A percentile compares a stretch with the other conserved stretches of the same genome.
phyloP scores from a whole-genome alignment of 345 rosid species.

The Euphorbia pulcherrima region DNA sequence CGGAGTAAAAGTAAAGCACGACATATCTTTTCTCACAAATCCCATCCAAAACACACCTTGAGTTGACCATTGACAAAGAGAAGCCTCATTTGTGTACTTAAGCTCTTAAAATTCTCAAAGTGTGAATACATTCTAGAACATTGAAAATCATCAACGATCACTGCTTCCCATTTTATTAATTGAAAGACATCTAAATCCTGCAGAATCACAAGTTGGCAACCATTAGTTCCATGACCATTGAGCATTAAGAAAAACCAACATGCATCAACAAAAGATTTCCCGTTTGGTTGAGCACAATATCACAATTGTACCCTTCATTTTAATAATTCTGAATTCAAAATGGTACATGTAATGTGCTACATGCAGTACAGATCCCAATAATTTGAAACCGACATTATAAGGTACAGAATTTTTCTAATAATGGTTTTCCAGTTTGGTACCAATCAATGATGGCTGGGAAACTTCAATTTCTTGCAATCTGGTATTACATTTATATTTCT shows the following conservation, averaged over 20 bases:
- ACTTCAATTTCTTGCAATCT: background rate
- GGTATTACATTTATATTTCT: background rate
- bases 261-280: background rate
- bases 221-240: conserved; percentile 1
- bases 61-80: conserved; percentile 43
- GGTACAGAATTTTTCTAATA: background rate
- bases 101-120: conserved; percentile 35
- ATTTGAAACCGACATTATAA: background rate
- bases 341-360: background rate
- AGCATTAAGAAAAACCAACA: background rate
- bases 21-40: background rate
- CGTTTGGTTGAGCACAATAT: background rate
- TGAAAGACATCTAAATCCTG: conserved; percentile 42
- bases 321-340: background rate
- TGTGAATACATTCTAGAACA: conserved; percentile 19
- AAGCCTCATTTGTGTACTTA: conserved; percentile 40
- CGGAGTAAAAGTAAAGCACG: conserved; percentile 2
- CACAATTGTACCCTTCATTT: background rate
- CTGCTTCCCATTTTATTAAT: conserved; percentile 45
- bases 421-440: background rate
- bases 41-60: conserved; percentile 34
- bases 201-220: conserved; percentile 17
- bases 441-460: background rate
- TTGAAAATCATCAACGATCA: conserved; percentile 52
- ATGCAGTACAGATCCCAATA: conserved; percentile 4